Percentiles rank a stretch among this genome's conserved stretches.
Conservation (phyloP, 148 eudicot species). For the Vaccinium myrtillus region DNA sequence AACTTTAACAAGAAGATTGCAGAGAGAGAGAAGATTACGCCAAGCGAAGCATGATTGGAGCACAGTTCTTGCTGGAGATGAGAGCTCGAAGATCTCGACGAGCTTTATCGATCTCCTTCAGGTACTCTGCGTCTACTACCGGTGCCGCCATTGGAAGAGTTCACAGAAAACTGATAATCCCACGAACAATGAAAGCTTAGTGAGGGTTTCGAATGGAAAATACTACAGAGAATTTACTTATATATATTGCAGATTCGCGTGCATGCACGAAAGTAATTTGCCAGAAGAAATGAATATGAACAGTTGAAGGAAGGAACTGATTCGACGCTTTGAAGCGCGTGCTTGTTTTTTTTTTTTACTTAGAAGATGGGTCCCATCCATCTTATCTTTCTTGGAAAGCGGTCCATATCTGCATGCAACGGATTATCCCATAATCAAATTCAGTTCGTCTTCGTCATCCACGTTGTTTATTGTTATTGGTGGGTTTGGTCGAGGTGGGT, state of each 20-base stretch:
- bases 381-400: not conserved
- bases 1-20: not conserved
- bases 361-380: not conserved
- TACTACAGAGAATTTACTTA: not conserved
- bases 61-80: conserved; percentile 65
- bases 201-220: not conserved
- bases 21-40: conserved; percentile 44
- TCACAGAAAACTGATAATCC: not conserved
- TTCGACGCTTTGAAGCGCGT: conserved; percentile 7
- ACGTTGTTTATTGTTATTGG: not conserved
- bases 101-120: conserved; percentile 66
- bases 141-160: conserved; percentile 20
- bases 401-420: not conserved
- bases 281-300: conserved; percentile 10
- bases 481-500: not conserved
- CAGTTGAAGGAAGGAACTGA: not conserved
- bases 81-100: conserved; percentile 78
- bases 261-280: not conserved
- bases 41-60: conserved; percentile 94
- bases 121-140: conserved; percentile 48
- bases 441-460: not conserved
- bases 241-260: not conserved
- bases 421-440: not conserved
- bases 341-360: not conserved
- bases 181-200: not conserved